A percentile compares a stretch with the other conserved stretches of the same genome.
phyloP scores from a whole-genome alignment of 768 basidiomycete genomes.

The Floccularia luteovirens region DNA sequence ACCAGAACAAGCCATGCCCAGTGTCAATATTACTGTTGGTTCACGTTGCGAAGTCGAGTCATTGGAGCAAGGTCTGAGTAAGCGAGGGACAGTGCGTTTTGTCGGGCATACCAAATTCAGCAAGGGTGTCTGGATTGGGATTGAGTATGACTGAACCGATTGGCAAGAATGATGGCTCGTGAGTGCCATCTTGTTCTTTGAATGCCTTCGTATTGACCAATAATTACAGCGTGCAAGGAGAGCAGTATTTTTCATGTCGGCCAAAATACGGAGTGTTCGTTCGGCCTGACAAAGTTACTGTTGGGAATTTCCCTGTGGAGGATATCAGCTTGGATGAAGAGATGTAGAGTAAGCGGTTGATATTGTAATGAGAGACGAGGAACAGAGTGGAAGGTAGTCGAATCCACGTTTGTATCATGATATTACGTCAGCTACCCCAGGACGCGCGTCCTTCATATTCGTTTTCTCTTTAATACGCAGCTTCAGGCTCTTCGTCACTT shows the following conservation, averaged over 20 bases:
- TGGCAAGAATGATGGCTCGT: slow-evolving; percentile 96
- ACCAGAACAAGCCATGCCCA: slow-evolving; percentile 12
- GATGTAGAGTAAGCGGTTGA: slow-evolving; percentile 33
- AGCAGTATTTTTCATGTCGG: slow-evolving; percentile 76
- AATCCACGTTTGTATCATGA: slow-evolving; percentile 21
- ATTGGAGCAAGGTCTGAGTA: slow-evolving; percentile 56
- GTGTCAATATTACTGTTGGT: slow-evolving; percentile 52
- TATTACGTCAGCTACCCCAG: slow-evolving; percentile 19
- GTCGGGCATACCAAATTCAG: slow-evolving; percentile 78
- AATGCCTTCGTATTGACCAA: background rate
- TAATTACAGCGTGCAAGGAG: slow-evolving; percentile 64
- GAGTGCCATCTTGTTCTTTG: slow-evolving; percentile 24
- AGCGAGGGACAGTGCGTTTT: slow-evolving; percentile 81
- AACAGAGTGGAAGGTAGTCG: slow-evolving; percentile 16
- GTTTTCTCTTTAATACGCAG: slow-evolving; percentile 17
- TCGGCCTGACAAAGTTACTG: slow-evolving; percentile 67
- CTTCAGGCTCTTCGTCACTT: slow-evolving; percentile 13
- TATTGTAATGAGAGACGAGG: no score
- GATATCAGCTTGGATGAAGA: slow-evolving; percentile 74
- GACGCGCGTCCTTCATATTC: slow-evolving; percentile 32
- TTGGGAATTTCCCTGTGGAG: slow-evolving; percentile 85
- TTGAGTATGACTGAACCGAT: slow-evolving; percentile 95
- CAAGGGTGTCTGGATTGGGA: slow-evolving; percentile 77
- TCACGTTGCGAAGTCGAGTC: slow-evolving; percentile 82
- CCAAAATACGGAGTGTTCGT: slow-evolving; percentile 83